Conservation (phyloP, 257 asterid genomes). For the Rauvolfia tetraphylla region DNA sequence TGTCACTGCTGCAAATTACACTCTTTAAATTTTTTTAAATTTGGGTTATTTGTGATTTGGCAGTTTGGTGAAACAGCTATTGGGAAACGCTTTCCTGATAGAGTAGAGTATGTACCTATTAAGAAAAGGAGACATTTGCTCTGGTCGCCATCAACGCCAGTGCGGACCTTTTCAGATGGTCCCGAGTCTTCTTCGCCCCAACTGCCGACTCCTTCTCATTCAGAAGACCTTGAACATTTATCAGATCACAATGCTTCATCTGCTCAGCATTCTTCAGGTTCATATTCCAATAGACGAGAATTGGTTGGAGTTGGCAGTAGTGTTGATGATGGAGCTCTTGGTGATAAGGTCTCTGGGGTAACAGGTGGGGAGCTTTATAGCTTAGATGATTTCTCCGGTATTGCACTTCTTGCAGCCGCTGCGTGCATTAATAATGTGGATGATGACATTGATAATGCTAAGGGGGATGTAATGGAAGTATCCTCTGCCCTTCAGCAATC, state of each 20-base stretch:
- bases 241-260: conserved; percentile 36
- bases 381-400: conserved; percentile 69
- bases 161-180: conserved; percentile 21
- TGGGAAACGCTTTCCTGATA: conserved; percentile 39
- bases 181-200: conserved; percentile 35
- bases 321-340: conserved; percentile 21
- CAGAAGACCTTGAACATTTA: conserved; percentile 37
- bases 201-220: conserved; percentile 32
- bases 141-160: conserved; percentile 42
- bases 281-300: conserved; percentile 30
- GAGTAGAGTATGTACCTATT: conserved; percentile 47
- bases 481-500: not conserved
- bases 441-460: conserved; percentile 23
- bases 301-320: conserved; percentile 21
- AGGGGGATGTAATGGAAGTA: conserved; percentile 30
- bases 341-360: conserved; percentile 23
- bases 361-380: conserved; percentile 21
- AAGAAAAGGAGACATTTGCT: conserved; percentile 64
- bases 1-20: not conserved
- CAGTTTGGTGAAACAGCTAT: conserved; percentile 44
- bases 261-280: conserved; percentile 30
- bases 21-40: not conserved
- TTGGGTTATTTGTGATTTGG: conserved; percentile 19
- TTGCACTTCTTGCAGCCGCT: conserved; percentile 82
- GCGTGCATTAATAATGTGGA: conserved; percentile 53